Percentiles rank a stretch among this genome's conserved stretches.
Conservation (phyloP, 2,329 filamentous ascomycete genomes). For the Monilinia polystroma region DNA sequence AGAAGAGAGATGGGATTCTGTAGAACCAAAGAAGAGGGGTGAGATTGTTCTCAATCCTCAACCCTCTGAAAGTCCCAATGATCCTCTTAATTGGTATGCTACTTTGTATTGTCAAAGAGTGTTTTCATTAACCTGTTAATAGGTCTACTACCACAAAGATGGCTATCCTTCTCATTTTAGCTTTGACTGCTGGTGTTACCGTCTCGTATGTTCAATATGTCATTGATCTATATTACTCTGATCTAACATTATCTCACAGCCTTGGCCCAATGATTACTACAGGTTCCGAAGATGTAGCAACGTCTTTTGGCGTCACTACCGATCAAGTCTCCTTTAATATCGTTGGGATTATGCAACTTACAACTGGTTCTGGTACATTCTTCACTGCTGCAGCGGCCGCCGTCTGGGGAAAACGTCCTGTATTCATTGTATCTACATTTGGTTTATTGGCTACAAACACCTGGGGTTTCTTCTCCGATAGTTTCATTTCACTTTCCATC, state of each 20-base stretch:
- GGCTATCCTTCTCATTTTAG: slow-evolving; percentile 34
- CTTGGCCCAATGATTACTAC: slow-evolving; percentile 46
- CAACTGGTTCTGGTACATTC: slow-evolving; percentile 45
- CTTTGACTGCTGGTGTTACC: slow-evolving; percentile 37
- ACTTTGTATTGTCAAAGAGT: slow-evolving; percentile 34
- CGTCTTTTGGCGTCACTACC: slow-evolving; percentile 42
- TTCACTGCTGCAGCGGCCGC: slow-evolving; percentile 45
- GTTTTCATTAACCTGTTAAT: background rate
- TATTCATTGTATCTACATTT: slow-evolving; percentile 39
- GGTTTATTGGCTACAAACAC: slow-evolving; percentile 42
- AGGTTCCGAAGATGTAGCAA: slow-evolving; percentile 41
- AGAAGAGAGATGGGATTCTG: slow-evolving; percentile 32
- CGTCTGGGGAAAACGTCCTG: slow-evolving; percentile 39
- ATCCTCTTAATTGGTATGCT: slow-evolving; percentile 51
- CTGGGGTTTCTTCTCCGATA: slow-evolving; percentile 44
- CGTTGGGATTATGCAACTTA: slow-evolving; percentile 42
- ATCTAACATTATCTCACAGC: slow-evolving; percentile 28
- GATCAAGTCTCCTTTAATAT: slow-evolving; percentile 42
- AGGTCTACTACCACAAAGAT: slow-evolving; percentile 33
- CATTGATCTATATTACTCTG: slow-evolving; percentile 26
- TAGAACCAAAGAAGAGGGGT: slow-evolving; percentile 42
- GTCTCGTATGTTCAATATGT: slow-evolving; percentile 30
- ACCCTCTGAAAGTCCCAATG: slow-evolving; percentile 53
- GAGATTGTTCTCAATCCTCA: slow-evolving; percentile 54
- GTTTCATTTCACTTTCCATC: slow-evolving; percentile 42